phyloP scores from a whole-genome alignment of 2,329 filamentous ascomycete species.

The Nectriaceae sp. region DNA sequence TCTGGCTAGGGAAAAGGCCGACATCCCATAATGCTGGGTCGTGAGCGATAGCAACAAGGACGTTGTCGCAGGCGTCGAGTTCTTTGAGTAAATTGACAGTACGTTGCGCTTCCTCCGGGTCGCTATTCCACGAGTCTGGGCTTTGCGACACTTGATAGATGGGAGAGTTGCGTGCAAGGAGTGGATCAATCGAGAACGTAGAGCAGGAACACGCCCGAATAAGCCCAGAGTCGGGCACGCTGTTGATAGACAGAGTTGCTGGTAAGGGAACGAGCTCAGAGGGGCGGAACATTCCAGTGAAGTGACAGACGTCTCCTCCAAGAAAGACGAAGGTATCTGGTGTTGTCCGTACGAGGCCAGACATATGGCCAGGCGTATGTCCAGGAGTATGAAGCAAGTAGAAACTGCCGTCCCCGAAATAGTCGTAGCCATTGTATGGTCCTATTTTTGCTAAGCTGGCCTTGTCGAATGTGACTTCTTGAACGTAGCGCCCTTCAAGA shows the following conservation, averaged over 20 bases:
- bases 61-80: background rate
- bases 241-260: background rate
- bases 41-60: background rate
- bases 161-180: slow-evolving; percentile 7
- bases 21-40: no score
- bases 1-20: no score
- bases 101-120: background rate
- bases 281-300: slow-evolving; percentile 33
- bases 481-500: no score
- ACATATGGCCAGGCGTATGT: slow-evolving; percentile 23
- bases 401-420: slow-evolving; percentile 26
- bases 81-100: background rate
- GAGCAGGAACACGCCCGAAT: background rate
- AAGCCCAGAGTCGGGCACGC: background rate
- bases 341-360: slow-evolving; percentile 38
- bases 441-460: no score
- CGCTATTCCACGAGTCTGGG: background rate
- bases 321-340: slow-evolving; percentile 42
- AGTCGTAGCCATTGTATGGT: slow-evolving; percentile 20
- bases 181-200: background rate
- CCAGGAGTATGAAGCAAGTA: slow-evolving; percentile 27
- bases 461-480: no score
- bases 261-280: background rate
- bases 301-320: slow-evolving; percentile 45
- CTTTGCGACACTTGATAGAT: background rate